Percentiles rank a stretch among this genome's conserved stretches.
phyloP scores from a whole-genome alignment of 1,139 yeast genomes.

The Zygosaccharomyces sapae region DNA sequence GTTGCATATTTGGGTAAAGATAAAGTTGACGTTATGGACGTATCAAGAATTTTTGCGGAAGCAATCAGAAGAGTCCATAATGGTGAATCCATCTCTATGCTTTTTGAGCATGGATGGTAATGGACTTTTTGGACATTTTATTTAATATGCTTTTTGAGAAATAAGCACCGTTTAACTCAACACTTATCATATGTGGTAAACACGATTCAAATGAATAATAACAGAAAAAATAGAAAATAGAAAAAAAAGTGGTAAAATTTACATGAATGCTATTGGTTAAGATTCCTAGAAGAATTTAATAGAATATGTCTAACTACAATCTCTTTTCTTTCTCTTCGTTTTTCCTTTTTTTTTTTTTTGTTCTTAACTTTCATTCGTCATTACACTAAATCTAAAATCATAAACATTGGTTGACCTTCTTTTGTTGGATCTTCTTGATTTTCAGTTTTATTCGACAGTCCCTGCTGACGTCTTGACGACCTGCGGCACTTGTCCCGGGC shows the following conservation, averaged over 20 bases:
- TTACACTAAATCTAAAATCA: not conserved
- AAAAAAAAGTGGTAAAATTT: too few species aligned
- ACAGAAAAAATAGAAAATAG: not conserved
- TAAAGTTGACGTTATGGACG: conserved; percentile 78
- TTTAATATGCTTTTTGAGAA: not conserved
- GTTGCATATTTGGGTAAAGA: conserved; percentile 48
- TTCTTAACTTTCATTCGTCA: not conserved
- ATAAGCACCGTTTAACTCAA: too few species aligned
- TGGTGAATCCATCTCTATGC: conserved; percentile 92
- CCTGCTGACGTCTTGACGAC: not conserved
- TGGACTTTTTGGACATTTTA: not conserved
- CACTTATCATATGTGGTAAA: not conserved
- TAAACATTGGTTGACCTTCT: not conserved
- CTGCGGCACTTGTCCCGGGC: not conserved
- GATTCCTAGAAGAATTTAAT: too few species aligned
- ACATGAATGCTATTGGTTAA: too few species aligned
- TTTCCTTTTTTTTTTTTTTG: not conserved
- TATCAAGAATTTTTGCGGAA: conserved; percentile 83
- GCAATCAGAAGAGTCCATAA: conserved; percentile 93
- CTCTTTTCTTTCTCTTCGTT: too few species aligned
- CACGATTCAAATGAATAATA: not conserved
- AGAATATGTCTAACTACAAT: too few species aligned
- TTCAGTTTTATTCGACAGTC: not conserved
- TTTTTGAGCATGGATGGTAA: conserved; percentile 83
- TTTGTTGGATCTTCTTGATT: not conserved